phyloP scores from a whole-genome alignment of 2,329 filamentous ascomycete species.

The Fusarium verrucosum region DNA sequence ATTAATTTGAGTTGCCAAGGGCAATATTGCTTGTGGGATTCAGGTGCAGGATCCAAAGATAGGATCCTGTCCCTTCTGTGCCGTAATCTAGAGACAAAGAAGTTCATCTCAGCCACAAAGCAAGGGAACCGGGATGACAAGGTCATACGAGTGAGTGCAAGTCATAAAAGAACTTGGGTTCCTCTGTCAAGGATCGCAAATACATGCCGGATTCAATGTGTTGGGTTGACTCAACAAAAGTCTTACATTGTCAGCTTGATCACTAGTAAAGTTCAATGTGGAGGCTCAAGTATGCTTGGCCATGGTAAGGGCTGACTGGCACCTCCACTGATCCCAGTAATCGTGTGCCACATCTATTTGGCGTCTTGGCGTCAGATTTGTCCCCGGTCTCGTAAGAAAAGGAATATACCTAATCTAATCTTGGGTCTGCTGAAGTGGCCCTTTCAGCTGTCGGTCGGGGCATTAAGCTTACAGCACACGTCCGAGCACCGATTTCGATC shows the following conservation, averaged over 20 bases:
- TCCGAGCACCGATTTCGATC: background rate
- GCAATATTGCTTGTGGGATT: background rate
- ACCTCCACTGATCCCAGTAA: background rate
- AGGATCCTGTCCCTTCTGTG: background rate
- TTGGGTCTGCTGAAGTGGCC: background rate
- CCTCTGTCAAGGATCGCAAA: background rate
- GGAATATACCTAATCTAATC: no score
- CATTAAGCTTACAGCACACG: background rate
- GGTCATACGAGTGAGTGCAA: background rate
- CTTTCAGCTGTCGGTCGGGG: background rate
- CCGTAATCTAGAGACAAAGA: conserved; percentile 3
- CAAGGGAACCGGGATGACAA: background rate
- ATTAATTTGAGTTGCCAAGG: background rate
- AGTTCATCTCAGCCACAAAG: background rate
- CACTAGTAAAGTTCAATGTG: background rate
- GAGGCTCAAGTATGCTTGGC: background rate
- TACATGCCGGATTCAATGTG: background rate
- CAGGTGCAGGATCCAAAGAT: background rate
- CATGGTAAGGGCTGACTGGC: background rate
- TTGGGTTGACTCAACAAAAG: background rate
- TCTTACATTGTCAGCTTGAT: background rate
- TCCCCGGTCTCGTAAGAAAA: conserved; percentile 9
- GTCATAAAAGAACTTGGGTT: background rate
- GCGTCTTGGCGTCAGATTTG: conserved; percentile 3
- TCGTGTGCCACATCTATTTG: background rate